Percentiles rank a stretch among this genome's conserved stretches.
Conservation (phyloP, 2,329 filamentous ascomycete species). For the Chaetothyriales sp. region DNA sequence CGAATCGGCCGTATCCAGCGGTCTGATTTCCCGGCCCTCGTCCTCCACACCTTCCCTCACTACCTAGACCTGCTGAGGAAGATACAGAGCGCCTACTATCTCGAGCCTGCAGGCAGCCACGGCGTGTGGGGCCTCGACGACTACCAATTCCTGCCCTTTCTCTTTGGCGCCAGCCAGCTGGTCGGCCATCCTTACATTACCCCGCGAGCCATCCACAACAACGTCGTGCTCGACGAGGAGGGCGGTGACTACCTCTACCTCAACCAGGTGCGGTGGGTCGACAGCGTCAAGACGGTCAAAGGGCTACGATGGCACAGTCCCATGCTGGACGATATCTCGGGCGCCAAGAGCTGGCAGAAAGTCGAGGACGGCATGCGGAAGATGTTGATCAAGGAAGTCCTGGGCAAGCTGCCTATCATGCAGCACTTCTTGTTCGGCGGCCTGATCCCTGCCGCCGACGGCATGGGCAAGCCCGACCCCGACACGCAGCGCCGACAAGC, state of each 20-base stretch:
- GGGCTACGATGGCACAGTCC: constrained; percentile 91
- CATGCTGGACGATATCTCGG: constrained; percentile 95
- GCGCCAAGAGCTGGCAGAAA: constrained; percentile 79
- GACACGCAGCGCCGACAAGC: constrained; percentile 31
- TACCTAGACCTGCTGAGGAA: constrained; percentile 80
- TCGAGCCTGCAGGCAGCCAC: constrained; percentile 91
- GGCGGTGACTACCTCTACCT: constrained; percentile 75
- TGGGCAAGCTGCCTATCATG: constrained; percentile 92
- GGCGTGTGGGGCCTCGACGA: constrained; percentile 97
- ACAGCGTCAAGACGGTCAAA: constrained; percentile 90
- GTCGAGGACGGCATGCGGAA: constrained; percentile 89
- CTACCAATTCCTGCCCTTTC: constrained; percentile 91
- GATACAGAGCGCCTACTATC: constrained; percentile 84
- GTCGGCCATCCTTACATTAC: constrained; percentile 71
- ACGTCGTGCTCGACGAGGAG: constrained; percentile 75
- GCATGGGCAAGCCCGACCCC: constrained; percentile 53
- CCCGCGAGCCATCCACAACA: constrained; percentile 71
- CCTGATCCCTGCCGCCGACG: constrained; percentile 63
- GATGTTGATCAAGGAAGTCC: constrained; percentile 89
- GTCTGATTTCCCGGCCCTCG: constrained; percentile 57
- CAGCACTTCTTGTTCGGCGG: constrained; percentile 94
- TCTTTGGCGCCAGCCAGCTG: constrained; percentile 86
- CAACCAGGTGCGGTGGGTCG: constrained; percentile 85
- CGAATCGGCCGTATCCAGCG: constrained; percentile 54
- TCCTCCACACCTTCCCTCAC: constrained; percentile 63